A percentile compares a stretch with the other conserved stretches of the same genome.
Conservation (phyloP, 1,284 basidiomycete genomes). For the Puccinia coronata region DNA sequence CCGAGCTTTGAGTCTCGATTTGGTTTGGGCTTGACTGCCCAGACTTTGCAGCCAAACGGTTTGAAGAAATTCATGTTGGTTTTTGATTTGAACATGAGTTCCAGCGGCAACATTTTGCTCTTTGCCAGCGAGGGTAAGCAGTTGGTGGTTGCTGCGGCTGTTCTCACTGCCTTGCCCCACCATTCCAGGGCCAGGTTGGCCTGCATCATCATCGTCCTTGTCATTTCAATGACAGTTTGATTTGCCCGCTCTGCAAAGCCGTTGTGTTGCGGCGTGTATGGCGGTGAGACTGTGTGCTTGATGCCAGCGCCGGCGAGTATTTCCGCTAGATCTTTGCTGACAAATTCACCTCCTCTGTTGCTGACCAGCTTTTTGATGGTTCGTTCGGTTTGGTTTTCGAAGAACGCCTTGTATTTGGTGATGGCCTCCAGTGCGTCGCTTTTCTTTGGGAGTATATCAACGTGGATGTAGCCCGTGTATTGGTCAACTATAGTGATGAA, state of each 20-base stretch:
- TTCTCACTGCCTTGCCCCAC: neutral
- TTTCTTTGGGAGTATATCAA: neutral
- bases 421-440: neutral
- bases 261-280: constrained; percentile 18
- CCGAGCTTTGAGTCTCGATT: neutral
- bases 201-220: neutral
- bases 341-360: neutral
- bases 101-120: neutral
- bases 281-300: neutral
- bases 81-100: neutral
- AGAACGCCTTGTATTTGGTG: neutral
- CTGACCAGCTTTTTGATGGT: neutral
- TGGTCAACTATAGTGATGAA: constrained; percentile 7
- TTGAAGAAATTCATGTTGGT: neutral
- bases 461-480: neutral
- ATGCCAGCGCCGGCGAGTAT: neutral
- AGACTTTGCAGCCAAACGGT: neutral
- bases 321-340: neutral
- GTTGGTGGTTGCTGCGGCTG: neutral
- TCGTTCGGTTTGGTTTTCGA: neutral
- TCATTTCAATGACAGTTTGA: neutral
- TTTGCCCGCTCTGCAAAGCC: constrained; percentile 1
- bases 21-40: neutral
- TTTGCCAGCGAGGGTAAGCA: constrained; percentile 5
- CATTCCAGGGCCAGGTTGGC: neutral